Base-by-base conservation (phyloP, 2,329 filamentous ascomycete species). In the Fusarium domesticum region DNA sequence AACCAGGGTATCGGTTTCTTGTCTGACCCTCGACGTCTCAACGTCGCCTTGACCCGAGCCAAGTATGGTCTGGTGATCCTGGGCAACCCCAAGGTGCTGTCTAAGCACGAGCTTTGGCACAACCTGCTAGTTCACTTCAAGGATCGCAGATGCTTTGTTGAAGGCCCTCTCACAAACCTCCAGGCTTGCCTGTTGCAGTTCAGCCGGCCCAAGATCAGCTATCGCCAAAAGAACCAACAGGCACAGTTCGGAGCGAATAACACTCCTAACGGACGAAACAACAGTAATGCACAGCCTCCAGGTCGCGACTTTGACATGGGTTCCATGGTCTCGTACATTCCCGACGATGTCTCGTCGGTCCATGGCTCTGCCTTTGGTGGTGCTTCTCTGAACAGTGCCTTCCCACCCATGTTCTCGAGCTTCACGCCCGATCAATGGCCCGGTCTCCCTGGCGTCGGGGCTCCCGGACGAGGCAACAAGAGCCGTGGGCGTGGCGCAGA, bases 1-100 rank as follows among this genome's bases (percentile, higher is more conserved):
- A 95, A 97, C 66, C 93, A 98, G 67, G 93, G 93, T 56, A 98
- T 98, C 60, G 93, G 93, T 71, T 98, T 98, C 81, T 75, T 98
- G 75, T 97, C 91, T 48, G 93, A 98, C 59, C 93, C 93, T 40
- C 89, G 93, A 55, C 92, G 93, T 76, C 83, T 98, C 61, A 98
- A 98, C 64, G 93, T 98, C 17, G 93, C 92, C 31, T 78, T 98
- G 55, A 98, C 93, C 39, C 89, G 93, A 73, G 93, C 93, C 51
- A 97, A 96, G 70, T 98, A 92, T 61, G 93, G 93, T 46, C 75
- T 97, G 23, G 93, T 96, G 48, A 96, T 98, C 62, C 83, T 98
- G 7, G 93, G 93, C 52, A 98, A 98, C 63, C 93, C 93, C 23
- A 97, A 97, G 72, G 91, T 98, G 30, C 74, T 98, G 34, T 93